Evolutionary conservation across 2,329 filamentous ascomycete genomes (phyloP).

Genomic region (Paracoccidioides lutzii): DNA sequence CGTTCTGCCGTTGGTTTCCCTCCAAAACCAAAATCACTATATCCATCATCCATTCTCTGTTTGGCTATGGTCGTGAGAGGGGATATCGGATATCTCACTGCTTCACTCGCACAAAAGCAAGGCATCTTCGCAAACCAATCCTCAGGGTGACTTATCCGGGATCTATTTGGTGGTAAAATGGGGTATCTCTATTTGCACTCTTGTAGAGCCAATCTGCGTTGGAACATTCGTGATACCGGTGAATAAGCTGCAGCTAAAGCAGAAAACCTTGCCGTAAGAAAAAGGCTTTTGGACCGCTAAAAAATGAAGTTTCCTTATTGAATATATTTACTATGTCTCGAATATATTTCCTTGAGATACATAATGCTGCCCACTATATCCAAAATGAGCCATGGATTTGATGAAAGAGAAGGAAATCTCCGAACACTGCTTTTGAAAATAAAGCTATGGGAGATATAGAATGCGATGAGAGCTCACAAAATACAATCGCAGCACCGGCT

Average conservation of each 20-base stretch:
- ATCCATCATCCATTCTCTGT: slow-evolving; percentile 54
- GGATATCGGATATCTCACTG: slow-evolving; percentile 68
- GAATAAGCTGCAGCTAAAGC: slow-evolving; percentile 24
- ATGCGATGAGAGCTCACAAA: too few species aligned
- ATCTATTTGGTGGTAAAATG: slow-evolving; percentile 42
- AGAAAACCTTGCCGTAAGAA: background rate
- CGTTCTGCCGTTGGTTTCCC: background rate
- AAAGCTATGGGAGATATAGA: too few species aligned
- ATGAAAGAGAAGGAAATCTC: too few species aligned
- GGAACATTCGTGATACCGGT: slow-evolving; percentile 37
- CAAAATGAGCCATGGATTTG: too few species aligned
- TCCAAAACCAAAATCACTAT: slow-evolving; percentile 47
- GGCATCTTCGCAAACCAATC: slow-evolving; percentile 30
- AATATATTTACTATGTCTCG: too few species aligned
- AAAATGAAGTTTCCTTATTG: too few species aligned
- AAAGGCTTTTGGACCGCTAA: too few species aligned
- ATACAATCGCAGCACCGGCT: too few species aligned
- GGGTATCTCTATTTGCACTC: slow-evolving; percentile 44
- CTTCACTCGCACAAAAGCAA: slow-evolving; percentile 49
- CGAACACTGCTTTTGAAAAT: too few species aligned
- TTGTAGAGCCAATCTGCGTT: slow-evolving; percentile 39
- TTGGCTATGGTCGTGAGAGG: slow-evolving; percentile 65
- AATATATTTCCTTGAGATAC: too few species aligned
- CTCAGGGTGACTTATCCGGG: slow-evolving; percentile 21
- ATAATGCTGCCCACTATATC: too few species aligned